Conservation (phyloP, 257 asterid genomes). For the Jacaranda copaia region DNA sequence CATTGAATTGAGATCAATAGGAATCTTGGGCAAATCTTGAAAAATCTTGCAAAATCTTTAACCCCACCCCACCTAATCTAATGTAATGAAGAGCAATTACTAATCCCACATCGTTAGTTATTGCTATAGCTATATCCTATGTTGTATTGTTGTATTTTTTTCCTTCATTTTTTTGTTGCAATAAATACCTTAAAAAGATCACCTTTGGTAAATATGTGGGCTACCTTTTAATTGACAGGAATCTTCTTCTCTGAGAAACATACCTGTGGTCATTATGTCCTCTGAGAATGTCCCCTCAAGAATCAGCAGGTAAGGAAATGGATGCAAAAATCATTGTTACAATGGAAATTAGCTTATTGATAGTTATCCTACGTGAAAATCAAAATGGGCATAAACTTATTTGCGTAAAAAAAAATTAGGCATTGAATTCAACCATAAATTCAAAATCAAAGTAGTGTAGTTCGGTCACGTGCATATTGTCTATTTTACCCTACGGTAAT, state of each 20-base stretch:
- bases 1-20: conserved; percentile 41
- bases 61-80: neutral
- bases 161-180: neutral
- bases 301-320: conserved; percentile 70
- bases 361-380: too few species aligned
- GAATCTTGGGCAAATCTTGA: conserved; percentile 33
- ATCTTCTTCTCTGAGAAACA: conserved; percentile 71
- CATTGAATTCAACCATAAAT: too few species aligned
- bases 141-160: neutral
- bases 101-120: neutral
- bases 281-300: conserved; percentile 95
- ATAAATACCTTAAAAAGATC: neutral
- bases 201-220: neutral
- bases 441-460: too few species aligned
- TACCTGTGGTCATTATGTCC: conserved; percentile 95
- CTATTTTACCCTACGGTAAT: too few species aligned
- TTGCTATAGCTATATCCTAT: neutral
- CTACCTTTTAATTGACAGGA: conserved; percentile 55
- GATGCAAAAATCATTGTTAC: neutral
- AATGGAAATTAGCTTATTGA: neutral
- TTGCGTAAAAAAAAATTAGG: too few species aligned
- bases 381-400: too few species aligned
- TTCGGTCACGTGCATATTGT: too few species aligned
- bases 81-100: neutral
- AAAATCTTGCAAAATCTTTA: conserved; percentile 3